A percentile compares a stretch with the other conserved stretches of the same genome.
Conservation (phyloP, 2,329 filamentous ascomycete species). For the Emergomyces orientalis region DNA sequence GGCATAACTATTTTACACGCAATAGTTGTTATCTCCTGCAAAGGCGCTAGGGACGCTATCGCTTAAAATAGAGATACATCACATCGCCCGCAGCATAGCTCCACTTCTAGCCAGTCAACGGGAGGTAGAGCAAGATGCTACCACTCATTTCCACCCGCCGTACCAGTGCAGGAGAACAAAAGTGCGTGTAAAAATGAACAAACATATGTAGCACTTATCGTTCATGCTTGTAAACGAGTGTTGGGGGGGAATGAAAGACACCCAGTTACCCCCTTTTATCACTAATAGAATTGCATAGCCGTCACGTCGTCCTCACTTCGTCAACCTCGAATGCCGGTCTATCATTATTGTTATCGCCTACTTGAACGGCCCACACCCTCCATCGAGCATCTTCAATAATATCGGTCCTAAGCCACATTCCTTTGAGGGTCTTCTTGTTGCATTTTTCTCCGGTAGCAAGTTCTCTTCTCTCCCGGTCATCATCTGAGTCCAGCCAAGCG, state of each 20-base stretch:
- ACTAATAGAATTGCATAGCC: neutral
- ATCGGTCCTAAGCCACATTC: conserved; percentile 32
- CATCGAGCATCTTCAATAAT: conserved; percentile 34
- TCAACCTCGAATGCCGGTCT: neutral
- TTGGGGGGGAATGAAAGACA: neutral
- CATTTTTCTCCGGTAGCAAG: conserved; percentile 23
- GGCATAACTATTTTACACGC: neutral
- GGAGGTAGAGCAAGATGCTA: neutral
- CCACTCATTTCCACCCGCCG: neutral
- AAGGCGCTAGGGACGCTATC: neutral
- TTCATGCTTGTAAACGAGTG: neutral
- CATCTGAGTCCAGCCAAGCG: conserved; percentile 52
- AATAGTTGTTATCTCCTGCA: neutral
- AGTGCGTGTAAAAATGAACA: neutral
- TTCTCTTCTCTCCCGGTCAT: conserved; percentile 25
- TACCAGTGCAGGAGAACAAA: neutral
- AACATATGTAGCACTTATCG: neutral
- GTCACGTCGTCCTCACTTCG: neutral
- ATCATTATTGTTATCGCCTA: conserved; percentile 15
- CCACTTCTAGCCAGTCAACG: neutral
- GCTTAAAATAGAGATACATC: neutral
- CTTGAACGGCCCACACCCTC: conserved; percentile 36
- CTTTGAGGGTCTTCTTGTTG: conserved; percentile 19
- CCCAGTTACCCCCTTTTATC: neutral
- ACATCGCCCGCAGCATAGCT: neutral